Evolutionary conservation across 2,329 filamentous ascomycete genomes (phyloP).

Genomic region (Zalaria obscura): DNA sequence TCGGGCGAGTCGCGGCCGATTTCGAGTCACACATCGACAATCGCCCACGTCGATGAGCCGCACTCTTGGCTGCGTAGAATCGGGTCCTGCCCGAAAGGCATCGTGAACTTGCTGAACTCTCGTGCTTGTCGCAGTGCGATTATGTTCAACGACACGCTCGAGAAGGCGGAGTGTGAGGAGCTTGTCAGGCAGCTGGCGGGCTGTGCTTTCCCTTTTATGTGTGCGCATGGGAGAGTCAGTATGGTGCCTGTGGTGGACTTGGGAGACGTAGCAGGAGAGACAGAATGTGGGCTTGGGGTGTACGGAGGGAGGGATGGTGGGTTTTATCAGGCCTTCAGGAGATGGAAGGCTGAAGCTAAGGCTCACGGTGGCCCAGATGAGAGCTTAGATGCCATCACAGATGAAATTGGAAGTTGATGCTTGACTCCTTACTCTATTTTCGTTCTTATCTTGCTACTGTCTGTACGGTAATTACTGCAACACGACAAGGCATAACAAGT

Average conservation of each 20-base stretch:
- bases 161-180: conserved; percentile 39
- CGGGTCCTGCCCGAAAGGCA: conserved; percentile 55
- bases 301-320: too few relatives aligned
- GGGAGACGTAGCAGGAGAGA: too few relatives aligned
- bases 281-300: too few relatives aligned
- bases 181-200: conserved; percentile 43
- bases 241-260: conserved; percentile 29
- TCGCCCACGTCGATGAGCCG: neutral
- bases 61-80: conserved; percentile 46
- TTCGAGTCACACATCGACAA: neutral
- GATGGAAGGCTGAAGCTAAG: too few relatives aligned
- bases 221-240: conserved; percentile 56
- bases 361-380: too few relatives aligned
- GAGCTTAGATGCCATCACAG: too few relatives aligned
- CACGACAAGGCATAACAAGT: too few relatives aligned
- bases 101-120: conserved; percentile 65
- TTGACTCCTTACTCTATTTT: too few relatives aligned
- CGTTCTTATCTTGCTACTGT: too few relatives aligned
- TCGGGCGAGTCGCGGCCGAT: neutral
- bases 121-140: conserved; percentile 66
- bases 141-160: conserved; percentile 70
- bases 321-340: too few relatives aligned
- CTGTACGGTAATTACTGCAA: too few relatives aligned
- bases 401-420: too few relatives aligned
- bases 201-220: conserved; percentile 67